Conservation (phyloP, 768 basidiomycete genomes). For the Tulasnella calospora region DNA sequence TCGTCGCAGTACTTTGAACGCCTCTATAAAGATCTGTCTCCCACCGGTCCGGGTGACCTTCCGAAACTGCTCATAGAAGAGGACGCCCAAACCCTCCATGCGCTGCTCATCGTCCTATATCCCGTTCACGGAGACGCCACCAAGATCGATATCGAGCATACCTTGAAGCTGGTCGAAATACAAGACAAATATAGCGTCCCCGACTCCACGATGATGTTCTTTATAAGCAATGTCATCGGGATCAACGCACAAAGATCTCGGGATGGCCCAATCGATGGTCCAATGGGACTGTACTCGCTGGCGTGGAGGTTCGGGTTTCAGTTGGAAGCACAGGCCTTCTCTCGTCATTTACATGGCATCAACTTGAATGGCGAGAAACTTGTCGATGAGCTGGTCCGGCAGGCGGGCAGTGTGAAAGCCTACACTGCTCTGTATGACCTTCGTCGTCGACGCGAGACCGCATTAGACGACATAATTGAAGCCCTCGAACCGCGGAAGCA, state of each 20-base stretch:
- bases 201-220: neutral
- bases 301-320: conserved; percentile 6
- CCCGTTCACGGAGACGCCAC: neutral
- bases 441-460: neutral
- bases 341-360: neutral
- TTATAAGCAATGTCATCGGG: neutral
- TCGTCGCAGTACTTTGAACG: neutral
- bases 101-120: neutral
- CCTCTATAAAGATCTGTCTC: neutral
- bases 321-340: neutral
- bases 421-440: conserved; percentile 7
- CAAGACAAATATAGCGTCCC: neutral
- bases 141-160: neutral
- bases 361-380: neutral
- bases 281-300: conserved; percentile 2
- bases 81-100: neutral
- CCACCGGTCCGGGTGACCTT: neutral
- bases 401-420: neutral
- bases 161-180: neutral
- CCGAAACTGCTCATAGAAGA: neutral
- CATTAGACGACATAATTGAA: conserved; percentile 6
- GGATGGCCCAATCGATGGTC: neutral
- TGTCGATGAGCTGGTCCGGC: neutral
- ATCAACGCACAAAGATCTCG: neutral
- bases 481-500: conserved; percentile 1